Conservation (phyloP, 129 eudicot species). For the Tanacetum coccineum region DNA sequence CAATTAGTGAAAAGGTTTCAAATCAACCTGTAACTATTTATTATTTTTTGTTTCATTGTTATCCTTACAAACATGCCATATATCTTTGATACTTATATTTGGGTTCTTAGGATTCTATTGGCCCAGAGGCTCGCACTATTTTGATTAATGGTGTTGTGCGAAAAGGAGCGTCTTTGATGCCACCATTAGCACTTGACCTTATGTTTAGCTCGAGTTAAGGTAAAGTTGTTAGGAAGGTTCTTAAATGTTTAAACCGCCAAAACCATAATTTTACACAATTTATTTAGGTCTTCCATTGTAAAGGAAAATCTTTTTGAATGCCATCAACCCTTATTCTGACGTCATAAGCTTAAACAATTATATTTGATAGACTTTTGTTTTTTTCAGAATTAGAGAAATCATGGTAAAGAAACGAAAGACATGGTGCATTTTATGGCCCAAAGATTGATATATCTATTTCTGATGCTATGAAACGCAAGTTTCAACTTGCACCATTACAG, state of each 20-base stretch:
- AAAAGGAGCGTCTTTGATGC: constrained; percentile 85
- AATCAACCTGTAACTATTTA: neutral
- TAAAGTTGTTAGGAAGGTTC: neutral
- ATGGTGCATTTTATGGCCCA: constrained; percentile 99
- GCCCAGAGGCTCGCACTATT: constrained; percentile 82
- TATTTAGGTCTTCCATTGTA: no score
- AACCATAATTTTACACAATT: neutral
- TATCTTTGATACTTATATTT: no score
- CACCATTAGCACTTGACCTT: constrained; percentile 73
- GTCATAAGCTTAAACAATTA: no score
- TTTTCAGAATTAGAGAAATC: constrained; percentile 81
- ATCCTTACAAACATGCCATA: constrained; percentile 2
- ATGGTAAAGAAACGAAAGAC: constrained; percentile 90
- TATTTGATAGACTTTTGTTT: no score
- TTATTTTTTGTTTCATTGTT: constrained; percentile 3
- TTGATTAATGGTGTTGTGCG: constrained; percentile 75
- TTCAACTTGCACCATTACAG: constrained; percentile 97
- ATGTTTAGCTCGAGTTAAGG: constrained; percentile 77
- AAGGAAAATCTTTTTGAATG: no score
- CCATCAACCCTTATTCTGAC: no score
- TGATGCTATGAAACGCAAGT: constrained; percentile 91
- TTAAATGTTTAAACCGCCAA: no score
- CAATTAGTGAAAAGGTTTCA: constrained; percentile 75
- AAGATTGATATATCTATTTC: constrained; percentile 92
- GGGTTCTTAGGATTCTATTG: no score